Evolutionary conservation across 2,329 filamentous ascomycete genomes (phyloP).

Genomic region (Calonectria naviculata): DNA sequence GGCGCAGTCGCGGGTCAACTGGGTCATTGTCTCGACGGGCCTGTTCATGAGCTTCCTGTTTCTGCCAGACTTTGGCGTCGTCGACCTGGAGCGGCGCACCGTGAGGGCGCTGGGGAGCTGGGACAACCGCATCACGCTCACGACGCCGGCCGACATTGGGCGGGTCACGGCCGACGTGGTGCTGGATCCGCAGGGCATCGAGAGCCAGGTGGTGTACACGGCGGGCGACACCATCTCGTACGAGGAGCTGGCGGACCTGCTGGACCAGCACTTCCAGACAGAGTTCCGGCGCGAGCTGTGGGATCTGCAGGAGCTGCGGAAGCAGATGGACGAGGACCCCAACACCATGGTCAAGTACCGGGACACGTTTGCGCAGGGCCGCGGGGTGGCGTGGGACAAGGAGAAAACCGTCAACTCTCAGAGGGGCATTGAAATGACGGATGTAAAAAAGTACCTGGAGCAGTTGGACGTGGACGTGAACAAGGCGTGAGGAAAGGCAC

Average conservation of each 20-base stretch:
- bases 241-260: constrained; percentile 59
- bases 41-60: constrained; percentile 80
- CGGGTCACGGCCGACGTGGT: constrained; percentile 67
- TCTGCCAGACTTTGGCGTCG: constrained; percentile 69
- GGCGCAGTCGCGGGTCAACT: constrained; percentile 59
- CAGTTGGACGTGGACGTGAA: constrained; percentile 21
- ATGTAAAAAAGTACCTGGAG: constrained; percentile 53
- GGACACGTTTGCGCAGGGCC: constrained; percentile 68
- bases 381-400: constrained; percentile 69
- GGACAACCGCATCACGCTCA: constrained; percentile 72
- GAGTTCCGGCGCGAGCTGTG: constrained; percentile 62
- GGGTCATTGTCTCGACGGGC: constrained; percentile 76
- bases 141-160: constrained; percentile 73
- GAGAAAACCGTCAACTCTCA: constrained; percentile 63
- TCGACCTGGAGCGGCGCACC: constrained; percentile 56
- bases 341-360: constrained; percentile 69
- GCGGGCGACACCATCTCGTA: constrained; percentile 74
- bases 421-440: constrained; percentile 57
- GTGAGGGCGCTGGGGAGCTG: constrained; percentile 69
- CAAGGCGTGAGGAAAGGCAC: neutral
- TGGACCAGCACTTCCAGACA: constrained; percentile 55
- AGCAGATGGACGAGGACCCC: constrained; percentile 58
- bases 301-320: constrained; percentile 55
- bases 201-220: constrained; percentile 63
- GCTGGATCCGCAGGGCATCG: constrained; percentile 49